phyloP scores from a whole-genome alignment of 2,329 filamentous ascomycete genomes.

The Zymoseptoria brevis region DNA sequence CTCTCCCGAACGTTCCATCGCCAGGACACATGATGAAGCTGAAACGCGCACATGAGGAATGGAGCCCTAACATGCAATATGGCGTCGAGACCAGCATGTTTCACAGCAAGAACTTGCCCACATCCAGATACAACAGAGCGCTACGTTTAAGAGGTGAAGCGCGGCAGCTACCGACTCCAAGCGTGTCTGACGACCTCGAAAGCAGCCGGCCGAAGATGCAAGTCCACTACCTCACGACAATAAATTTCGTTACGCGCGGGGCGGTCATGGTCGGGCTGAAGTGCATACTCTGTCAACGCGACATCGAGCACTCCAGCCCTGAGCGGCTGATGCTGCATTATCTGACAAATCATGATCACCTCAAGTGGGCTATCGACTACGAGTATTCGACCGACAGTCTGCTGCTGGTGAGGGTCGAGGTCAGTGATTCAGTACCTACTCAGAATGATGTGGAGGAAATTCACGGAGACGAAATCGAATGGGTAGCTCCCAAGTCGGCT shows the following conservation, averaged over 20 bases:
- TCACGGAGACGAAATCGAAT: constrained; percentile 19
- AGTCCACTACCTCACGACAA: constrained; percentile 22
- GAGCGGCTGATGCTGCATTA: constrained; percentile 30
- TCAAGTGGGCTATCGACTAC: constrained; percentile 23
- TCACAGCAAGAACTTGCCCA: constrained; percentile 18
- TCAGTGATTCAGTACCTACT: background rate
- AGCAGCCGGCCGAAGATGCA: constrained; percentile 3
- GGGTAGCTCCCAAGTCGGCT: constrained; percentile 27
- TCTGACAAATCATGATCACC: constrained; percentile 29
- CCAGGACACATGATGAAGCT: constrained; percentile 14
- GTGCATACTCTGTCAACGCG: constrained; percentile 21
- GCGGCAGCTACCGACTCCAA: constrained; percentile 23
- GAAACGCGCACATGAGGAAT: constrained; percentile 16
- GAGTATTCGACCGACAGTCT: constrained; percentile 7
- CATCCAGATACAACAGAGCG: constrained; percentile 21
- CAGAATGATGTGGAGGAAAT: constrained; percentile 13
- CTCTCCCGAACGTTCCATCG: constrained; percentile 25
- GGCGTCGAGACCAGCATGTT: constrained; percentile 21
- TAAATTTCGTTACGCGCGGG: constrained; percentile 3
- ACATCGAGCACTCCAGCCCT: constrained; percentile 18
- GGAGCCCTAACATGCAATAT: constrained; percentile 14
- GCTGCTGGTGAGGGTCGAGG: background rate
- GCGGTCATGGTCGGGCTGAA: constrained; percentile 11
- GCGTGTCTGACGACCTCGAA: constrained; percentile 18
- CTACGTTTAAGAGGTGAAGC: constrained; percentile 2